Evolutionary conservation across 805 yeast genomes (phyloP), one percentile per base, ranked within the genome.

Genomic region (Yarrowia deformans): DNA sequence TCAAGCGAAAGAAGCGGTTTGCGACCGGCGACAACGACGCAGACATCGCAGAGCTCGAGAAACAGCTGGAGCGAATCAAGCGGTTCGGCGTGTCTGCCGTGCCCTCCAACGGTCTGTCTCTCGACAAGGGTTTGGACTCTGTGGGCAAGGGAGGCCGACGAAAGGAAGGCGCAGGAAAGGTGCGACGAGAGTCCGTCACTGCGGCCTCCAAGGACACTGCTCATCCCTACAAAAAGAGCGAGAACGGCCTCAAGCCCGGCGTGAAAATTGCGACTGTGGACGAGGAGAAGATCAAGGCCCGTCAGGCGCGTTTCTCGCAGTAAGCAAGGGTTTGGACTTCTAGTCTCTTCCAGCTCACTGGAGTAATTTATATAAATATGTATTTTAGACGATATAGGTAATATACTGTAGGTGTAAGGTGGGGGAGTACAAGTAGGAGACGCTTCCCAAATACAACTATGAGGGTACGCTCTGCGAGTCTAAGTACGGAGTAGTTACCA

Each of bases 1-100:
- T 92, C 69, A 81, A 81, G 63, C 85, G 98, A 74, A 90, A 93
- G 18, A 85, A 86, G 75, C 90, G 91, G 77, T 93, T 93, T 74
- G 95, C 94, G 29, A 84, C 83, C 71, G 73, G 71, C 29, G 81
- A 81, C 29, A 79, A 93, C 23, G 71, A 69, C 37, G 70, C 69
- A 29, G 81, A 81, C n/a, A 79, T 80, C 14, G 82, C 82, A 46
- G 83, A 81, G 23, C 85, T 90, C 60, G 86, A 86, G 75, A 87
- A 85, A 71, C 88, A 86, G 71, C 80, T 92, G 73, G 83, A 82
- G 45, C 86, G 97, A 76, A 86, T 93, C 72, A 88, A 89, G 77
- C 92, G 91, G 81, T 93, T 92, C 76, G 98, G 98, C 35, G 56
- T 19, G 1, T 35, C 68, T 14, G 55, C 68, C 3, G 56, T 42